Base-by-base conservation (phyloP, 345 rosid genomes). In the Kandelia obovata region DNA sequence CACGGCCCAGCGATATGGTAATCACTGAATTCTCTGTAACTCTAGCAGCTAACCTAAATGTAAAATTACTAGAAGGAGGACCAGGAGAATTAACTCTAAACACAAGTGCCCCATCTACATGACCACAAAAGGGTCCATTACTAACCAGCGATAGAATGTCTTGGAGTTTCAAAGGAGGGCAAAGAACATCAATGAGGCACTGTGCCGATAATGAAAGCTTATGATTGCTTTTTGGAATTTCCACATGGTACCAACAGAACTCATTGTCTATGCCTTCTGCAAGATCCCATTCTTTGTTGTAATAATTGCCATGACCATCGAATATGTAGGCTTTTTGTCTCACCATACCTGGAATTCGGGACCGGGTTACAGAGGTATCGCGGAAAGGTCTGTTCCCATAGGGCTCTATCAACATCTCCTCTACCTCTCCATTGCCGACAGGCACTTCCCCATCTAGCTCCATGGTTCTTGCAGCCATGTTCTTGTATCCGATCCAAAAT, bases 31-130 rank as follows among this genome's bases (percentile, higher is more conserved):
- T 77, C 81, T 96, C 87, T 2, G 96, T 89, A 73, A 96, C 85
- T 83, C 96, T 90, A 39, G 97, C 96, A 61, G 99, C 96, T 67
- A 92, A 83, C 73, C 91, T 83, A 74, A 96, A 92, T 4, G 98
- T 96, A 67, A 81, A 92, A 67, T 83, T 75, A 76, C 98, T 85
- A 0, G 97, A 75, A 11, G 90, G 77, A 58, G 94, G 94, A 47
- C 98, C 98, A 21, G 96, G 96, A 4, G 99, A 96, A 69, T 96
- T 96, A 65, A 96, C 94, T 82, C 99, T 82, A 80, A 96, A 96
- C 17, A 92, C 96, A 47, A 96, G 91, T 0, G 97, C 96, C 39
- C 98, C 98, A 65, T 96, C 85, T 26, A 92, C 99, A 65, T 90
- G 78, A 1, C 89, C 92, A 66, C 98, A 96, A 77, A 89, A 89